Base-by-base conservation (phyloP, 1,284 basidiomycete genomes). In the Mrakiaceae sp. region DNA sequence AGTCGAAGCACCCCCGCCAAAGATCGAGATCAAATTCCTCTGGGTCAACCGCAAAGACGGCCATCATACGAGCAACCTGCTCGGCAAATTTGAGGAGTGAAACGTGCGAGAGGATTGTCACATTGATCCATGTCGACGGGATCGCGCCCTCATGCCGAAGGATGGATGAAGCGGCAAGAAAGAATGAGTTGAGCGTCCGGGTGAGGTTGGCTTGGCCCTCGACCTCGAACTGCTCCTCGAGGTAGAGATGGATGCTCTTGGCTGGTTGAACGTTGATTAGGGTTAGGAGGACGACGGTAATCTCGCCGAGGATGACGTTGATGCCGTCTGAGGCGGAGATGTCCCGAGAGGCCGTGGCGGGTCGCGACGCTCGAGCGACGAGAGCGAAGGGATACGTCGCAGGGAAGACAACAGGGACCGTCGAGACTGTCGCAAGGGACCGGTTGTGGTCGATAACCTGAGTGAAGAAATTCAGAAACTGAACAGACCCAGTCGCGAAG, bases 381-480 rank as follows among this genome's bases (percentile, higher is more conserved):
- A 97, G 80, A 1, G 91, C 86, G 75, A 97, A 94, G 0, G 94
- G 95, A 73, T 97, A 93, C 0, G 91, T 87, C 66, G 91, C 87
- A 0, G 94, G 95, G 77, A 97, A 97, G 2, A 90, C 87, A 63
- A 91, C 85, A 0, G 93, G 92, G 3, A 85, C 76, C 3, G 80
- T 72, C 27, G 43, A 85, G 78, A 58, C 86, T 84, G 40, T 82
- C 78, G 0, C 87, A 84, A 0, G 84, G 79, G 1, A 82, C 79
- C 0, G 84, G 81, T 55, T 83, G 82, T 83, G 83, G 70, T 89
- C 86, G 54, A 97, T 81, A 0, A 85, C 27, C 27, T 27, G 27
- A 27, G 27, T 27, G 27, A 27, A 27, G 27, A 27, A 27, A 27
- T 27, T 27, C 27, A 27, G 27, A 27, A 27, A 27, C 27, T 27